Evolutionary conservation across 768 basidiomycete species (phyloP).

Genomic region (Lactarius akahatsu): DNA sequence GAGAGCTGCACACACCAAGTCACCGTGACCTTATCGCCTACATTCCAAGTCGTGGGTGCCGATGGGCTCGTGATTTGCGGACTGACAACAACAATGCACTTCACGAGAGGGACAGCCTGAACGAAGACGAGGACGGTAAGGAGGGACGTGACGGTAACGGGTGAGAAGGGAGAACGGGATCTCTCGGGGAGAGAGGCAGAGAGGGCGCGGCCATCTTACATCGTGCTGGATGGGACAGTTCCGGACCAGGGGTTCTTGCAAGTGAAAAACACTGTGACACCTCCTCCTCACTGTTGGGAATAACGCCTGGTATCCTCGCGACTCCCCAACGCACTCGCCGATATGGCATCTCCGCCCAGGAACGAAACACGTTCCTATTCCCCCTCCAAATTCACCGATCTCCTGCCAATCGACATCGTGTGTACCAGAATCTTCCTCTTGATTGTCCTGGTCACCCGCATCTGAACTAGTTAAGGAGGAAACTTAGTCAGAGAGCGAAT

Average conservation of each 20-base stretch:
- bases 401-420: too few species aligned
- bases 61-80: constrained; percentile 45
- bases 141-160: constrained; percentile 5
- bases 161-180: not conserved
- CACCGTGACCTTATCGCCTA: constrained; percentile 40
- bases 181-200: not conserved
- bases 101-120: constrained; percentile 4
- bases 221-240: not conserved
- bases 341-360: too few species aligned
- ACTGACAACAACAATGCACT: constrained; percentile 6
- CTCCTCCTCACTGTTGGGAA: too few species aligned
- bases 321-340: too few species aligned
- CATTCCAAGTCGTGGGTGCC: constrained; percentile 37
- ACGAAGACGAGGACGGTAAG: constrained; percentile 3
- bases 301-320: too few species aligned
- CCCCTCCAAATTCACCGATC: too few species aligned
- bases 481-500: too few species aligned
- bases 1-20: constrained; percentile 37
- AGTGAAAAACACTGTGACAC: not conserved
- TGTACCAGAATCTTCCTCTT: too few species aligned
- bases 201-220: constrained; percentile 4
- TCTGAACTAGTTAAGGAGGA: too few species aligned
- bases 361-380: too few species aligned
- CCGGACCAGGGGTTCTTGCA: not conserved
- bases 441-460: too few species aligned